Percentiles rank a stretch among this genome's conserved stretches.
phyloP scores from a whole-genome alignment of 768 basidiomycete species.

The Pulveroboletus sp. region DNA sequence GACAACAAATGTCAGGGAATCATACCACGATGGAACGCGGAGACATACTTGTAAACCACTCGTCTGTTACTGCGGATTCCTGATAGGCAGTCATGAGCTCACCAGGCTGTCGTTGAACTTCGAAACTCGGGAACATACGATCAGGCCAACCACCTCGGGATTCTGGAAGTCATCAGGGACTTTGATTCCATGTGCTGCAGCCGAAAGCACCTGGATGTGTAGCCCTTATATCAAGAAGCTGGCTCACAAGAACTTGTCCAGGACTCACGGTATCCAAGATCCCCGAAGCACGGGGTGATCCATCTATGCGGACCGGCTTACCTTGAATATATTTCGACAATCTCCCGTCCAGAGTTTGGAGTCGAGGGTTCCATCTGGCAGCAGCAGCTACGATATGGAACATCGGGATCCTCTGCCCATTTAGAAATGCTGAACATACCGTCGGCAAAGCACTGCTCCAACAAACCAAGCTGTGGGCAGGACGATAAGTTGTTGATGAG shows the following conservation, averaged over 20 bases:
- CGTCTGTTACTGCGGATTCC: slow-evolving; percentile 70
- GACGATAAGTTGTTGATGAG: slow-evolving; percentile 62
- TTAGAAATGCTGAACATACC: slow-evolving; percentile 35
- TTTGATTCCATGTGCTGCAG: slow-evolving; percentile 63
- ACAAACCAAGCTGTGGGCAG: slow-evolving; percentile 61
- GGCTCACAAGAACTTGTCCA: neutral
- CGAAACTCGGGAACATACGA: slow-evolving; percentile 38
- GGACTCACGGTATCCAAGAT: slow-evolving; percentile 63
- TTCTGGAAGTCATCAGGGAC: slow-evolving; percentile 74
- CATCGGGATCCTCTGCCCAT: neutral
- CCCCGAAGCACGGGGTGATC: slow-evolving; percentile 69
- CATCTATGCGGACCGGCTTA: slow-evolving; percentile 67
- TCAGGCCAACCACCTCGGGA: slow-evolving; percentile 48
- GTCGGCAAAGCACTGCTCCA: slow-evolving; percentile 60
- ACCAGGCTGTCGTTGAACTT: neutral
- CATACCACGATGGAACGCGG: neutral
- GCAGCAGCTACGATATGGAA: slow-evolving; percentile 49
- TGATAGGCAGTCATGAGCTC: slow-evolving; percentile 20
- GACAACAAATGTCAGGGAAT: slow-evolving; percentile 3
- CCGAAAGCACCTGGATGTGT: slow-evolving; percentile 52
- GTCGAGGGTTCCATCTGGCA: slow-evolving; percentile 52
- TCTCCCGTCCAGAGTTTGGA: slow-evolving; percentile 57
- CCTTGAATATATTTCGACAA: slow-evolving; percentile 68
- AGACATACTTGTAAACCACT: slow-evolving; percentile 67
- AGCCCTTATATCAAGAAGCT: neutral